A percentile compares a stretch with the other conserved stretches of the same genome.
phyloP scores from a whole-genome alignment of 176 grass and related monocot genomes.

The Tuctoria greenei region DNA sequence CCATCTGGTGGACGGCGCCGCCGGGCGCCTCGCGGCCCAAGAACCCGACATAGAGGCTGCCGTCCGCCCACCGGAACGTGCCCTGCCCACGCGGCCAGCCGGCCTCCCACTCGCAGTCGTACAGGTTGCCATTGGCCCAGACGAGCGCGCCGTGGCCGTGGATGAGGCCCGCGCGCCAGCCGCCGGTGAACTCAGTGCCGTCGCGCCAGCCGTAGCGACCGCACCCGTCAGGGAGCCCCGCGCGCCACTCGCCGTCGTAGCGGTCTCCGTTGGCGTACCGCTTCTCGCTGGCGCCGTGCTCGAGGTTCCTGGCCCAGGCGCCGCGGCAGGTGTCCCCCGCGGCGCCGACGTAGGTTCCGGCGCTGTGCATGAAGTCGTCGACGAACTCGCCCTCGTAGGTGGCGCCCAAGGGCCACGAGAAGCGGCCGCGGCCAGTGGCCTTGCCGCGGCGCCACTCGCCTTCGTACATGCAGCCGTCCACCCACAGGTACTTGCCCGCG shows the following conservation, averaged over 20 bases:
- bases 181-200: conserved; percentile 73
- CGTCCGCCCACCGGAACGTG: conserved; percentile 79
- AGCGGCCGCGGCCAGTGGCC: conserved; percentile 65
- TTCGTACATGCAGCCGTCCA: conserved; percentile 85
- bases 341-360: conserved; percentile 61
- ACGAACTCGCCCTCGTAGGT: conserved; percentile 91
- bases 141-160: conserved; percentile 68
- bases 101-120: conserved; percentile 82
- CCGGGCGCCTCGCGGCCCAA: conserved; percentile 54
- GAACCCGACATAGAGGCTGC: conserved; percentile 68
- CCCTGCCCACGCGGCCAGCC: conserved; percentile 70
- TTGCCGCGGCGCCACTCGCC: conserved; percentile 76
- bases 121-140: conserved; percentile 80
- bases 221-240: conserved; percentile 63
- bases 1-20: conserved; percentile 67
- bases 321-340: conserved; percentile 80
- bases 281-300: conserved; percentile 74
- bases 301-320: conserved; percentile 80
- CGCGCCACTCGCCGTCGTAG: conserved; percentile 79
- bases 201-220: conserved; percentile 68
- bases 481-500: conserved; percentile 78
- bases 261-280: conserved; percentile 75
- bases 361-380: conserved; percentile 71
- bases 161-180: conserved; percentile 63
- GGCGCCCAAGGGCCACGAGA: conserved; percentile 77